phyloP scores from a whole-genome alignment of 2,329 filamentous ascomycete genomes.

The Paraphoma sp. region DNA sequence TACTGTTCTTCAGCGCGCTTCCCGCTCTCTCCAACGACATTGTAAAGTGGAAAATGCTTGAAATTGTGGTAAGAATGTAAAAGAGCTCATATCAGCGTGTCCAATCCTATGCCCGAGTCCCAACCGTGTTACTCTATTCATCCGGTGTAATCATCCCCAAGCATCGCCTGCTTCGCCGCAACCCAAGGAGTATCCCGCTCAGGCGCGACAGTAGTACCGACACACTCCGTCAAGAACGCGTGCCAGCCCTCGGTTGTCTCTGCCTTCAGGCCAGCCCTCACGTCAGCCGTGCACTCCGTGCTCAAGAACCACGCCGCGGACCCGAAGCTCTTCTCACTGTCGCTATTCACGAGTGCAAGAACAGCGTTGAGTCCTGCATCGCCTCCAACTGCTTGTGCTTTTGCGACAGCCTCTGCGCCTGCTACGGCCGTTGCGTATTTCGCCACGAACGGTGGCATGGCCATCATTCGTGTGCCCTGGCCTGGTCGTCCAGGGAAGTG shows the following conservation, averaged over 20 bases:
- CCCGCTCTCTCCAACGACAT: too few relatives aligned
- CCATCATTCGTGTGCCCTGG: conserved; percentile 76
- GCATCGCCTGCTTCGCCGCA: conserved; percentile 45
- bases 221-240: conserved; percentile 61
- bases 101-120: not conserved
- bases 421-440: conserved; percentile 61
- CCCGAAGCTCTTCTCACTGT: conserved; percentile 60
- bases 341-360: conserved; percentile 57
- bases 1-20: too few relatives aligned
- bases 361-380: conserved; percentile 49
- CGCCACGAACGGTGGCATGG: conserved; percentile 61
- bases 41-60: not conserved
- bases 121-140: not conserved
- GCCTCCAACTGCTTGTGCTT: conserved; percentile 39
- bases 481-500: conserved; percentile 66
- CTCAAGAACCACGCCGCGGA: conserved; percentile 68
- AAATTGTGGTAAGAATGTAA: not conserved
- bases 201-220: conserved; percentile 57
- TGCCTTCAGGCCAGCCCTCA: conserved; percentile 53
- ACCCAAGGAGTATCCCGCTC: conserved; percentile 59
- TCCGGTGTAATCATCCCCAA: not conserved
- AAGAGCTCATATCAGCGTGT: not conserved
- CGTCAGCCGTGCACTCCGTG: conserved; percentile 58
- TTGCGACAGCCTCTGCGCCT: conserved; percentile 40
- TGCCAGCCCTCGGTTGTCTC: conserved; percentile 59